These are phyloP conservation scores for Perilla frutescens DNA, from an alignment of 257 asterid species.

Conservation along the genomic window DNA sequence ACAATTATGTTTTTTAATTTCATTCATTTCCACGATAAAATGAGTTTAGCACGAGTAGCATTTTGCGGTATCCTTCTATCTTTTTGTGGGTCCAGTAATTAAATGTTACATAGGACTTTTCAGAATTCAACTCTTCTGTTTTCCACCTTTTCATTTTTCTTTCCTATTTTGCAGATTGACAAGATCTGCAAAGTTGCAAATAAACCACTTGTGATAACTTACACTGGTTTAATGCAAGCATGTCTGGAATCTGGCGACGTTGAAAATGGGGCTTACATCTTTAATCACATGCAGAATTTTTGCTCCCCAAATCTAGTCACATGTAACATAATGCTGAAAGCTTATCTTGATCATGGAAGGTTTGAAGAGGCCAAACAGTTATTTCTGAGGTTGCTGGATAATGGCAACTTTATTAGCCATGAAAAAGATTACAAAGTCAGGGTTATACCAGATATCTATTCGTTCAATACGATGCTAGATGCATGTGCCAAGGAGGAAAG, in stretches of 20 bases:
- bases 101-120: neutral
- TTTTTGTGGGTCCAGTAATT: neutral
- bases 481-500: slow-evolving; percentile 59
- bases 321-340: slow-evolving; percentile 82
- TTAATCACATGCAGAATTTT: slow-evolving; percentile 77
- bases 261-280: slow-evolving; percentile 63
- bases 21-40: slow-evolving; percentile 2
- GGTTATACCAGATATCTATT: slow-evolving; percentile 75
- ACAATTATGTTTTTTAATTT: slow-evolving; percentile 6
- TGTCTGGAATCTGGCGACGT: slow-evolving; percentile 71
- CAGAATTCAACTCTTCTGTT: neutral
- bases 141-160: neutral
- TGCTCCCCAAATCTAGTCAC: slow-evolving; percentile 88
- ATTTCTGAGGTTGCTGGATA: slow-evolving; percentile 62
- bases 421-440: slow-evolving; percentile 53
- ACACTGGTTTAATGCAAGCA: slow-evolving; percentile 93
- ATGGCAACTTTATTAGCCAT: slow-evolving; percentile 42
- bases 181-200: slow-evolving; percentile 92
- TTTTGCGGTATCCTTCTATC: neutral
- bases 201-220: slow-evolving; percentile 94
- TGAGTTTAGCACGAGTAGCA: slow-evolving; percentile 1
- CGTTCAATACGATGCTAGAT: slow-evolving; percentile 88
- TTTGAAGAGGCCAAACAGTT: slow-evolving; percentile 73
- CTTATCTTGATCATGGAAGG: slow-evolving; percentile 67
- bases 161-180: slow-evolving; percentile 60